These are phyloP conservation scores for Rubroboletus satanas DNA, from an alignment of 768 basidiomycete genomes.

Conservation along the genomic window DNA sequence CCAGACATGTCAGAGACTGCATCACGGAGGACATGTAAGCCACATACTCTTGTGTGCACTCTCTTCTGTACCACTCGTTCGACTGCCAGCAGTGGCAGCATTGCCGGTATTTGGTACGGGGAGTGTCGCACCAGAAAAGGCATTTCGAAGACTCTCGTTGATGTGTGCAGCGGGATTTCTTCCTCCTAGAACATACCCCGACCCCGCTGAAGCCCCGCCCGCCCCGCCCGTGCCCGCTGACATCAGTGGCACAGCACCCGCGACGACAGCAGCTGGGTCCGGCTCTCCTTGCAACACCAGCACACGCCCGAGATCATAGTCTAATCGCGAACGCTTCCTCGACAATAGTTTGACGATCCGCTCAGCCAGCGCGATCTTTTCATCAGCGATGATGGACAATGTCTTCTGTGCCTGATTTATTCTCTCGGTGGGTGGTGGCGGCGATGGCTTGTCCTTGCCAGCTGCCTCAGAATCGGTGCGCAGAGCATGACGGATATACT, in stretches of 20 bases:
- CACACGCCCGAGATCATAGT: slow-evolving; percentile 43
- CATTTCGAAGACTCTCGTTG: slow-evolving; percentile 38
- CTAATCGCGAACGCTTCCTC: slow-evolving; percentile 44
- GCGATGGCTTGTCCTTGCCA: slow-evolving; percentile 34
- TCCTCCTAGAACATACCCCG: slow-evolving; percentile 32
- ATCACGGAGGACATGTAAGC: background rate
- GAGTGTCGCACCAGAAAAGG: slow-evolving; percentile 28
- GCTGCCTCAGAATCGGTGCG: slow-evolving; percentile 27
- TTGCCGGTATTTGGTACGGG: slow-evolving; percentile 14
- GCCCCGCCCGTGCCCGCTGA: slow-evolving; percentile 10
- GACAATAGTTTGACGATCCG: slow-evolving; percentile 43
- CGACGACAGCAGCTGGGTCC: slow-evolving; percentile 33
- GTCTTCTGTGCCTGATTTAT: slow-evolving; percentile 28
- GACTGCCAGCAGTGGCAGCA: slow-evolving; percentile 4
- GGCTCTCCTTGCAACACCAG: slow-evolving; percentile 43
- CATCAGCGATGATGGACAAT: slow-evolving; percentile 34
- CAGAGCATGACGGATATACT: slow-evolving; percentile 42
- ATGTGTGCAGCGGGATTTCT: slow-evolving; percentile 40
- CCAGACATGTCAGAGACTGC: background rate
- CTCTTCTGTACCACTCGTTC: slow-evolving; percentile 23
- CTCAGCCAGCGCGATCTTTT: slow-evolving; percentile 43
- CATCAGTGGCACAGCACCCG: slow-evolving; percentile 26
- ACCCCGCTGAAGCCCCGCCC: slow-evolving; percentile 10
- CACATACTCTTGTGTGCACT: slow-evolving; percentile 29
- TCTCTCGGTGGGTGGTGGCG: slow-evolving; percentile 27